These are phyloP conservation scores for Erigeron philadelphicus DNA, from an alignment of 140 eudicot species.

Conservation along the genomic window DNA sequence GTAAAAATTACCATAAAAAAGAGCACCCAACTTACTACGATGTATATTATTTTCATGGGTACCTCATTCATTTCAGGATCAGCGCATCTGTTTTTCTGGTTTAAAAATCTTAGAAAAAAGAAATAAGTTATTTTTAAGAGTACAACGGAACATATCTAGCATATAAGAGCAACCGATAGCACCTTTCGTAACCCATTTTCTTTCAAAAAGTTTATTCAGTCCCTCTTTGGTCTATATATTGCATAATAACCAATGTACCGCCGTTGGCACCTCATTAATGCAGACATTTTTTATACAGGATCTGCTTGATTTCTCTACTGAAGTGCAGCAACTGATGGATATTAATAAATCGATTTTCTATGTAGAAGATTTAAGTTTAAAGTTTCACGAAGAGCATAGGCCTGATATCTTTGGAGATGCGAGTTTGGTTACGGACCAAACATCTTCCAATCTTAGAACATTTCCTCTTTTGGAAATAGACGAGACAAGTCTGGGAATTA, in stretches of 20 bases:
- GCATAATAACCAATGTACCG: slow-evolving; percentile 19
- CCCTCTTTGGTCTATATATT: slow-evolving; percentile 5
- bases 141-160: slow-evolving; percentile 13
- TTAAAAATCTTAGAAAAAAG: neutral
- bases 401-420: slow-evolving; percentile 40
- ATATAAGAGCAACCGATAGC: slow-evolving; percentile 6
- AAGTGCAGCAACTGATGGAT: slow-evolving; percentile 38
- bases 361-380: slow-evolving; percentile 45
- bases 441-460: slow-evolving; percentile 26
- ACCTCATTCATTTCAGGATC: neutral
- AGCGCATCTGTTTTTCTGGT: neutral
- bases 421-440: slow-evolving; percentile 33
- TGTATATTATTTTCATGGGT: neutral
- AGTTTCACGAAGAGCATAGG: slow-evolving; percentile 39
- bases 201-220: neutral
- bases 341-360: slow-evolving; percentile 42
- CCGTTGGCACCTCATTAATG: slow-evolving; percentile 19
- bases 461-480: slow-evolving; percentile 83
- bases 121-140: neutral
- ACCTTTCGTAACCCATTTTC: neutral
- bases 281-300: slow-evolving; percentile 43
- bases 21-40: neutral
- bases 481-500: slow-evolving; percentile 48
- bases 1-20: neutral
- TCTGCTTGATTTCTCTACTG: slow-evolving; percentile 33